Percentiles rank a stretch among this genome's conserved stretches.
Evolutionary conservation across 352 stramenopile species (phyloP).

Genomic region (Globisporangium perplexum): DNA sequence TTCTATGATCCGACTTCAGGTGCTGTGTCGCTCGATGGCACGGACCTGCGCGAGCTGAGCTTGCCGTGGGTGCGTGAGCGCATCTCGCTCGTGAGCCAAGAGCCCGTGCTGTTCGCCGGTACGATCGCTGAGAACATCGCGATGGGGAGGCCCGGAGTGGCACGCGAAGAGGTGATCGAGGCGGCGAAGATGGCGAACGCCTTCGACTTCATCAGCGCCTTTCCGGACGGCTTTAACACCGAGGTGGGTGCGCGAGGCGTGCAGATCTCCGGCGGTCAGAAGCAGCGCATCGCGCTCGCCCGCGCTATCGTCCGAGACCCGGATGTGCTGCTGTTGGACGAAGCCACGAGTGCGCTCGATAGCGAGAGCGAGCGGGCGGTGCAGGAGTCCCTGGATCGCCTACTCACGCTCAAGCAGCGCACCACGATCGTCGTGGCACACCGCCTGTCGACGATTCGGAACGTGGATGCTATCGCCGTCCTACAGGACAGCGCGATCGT

Average conservation of each 20-base stretch:
- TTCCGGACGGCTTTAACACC: constrained; percentile 86
- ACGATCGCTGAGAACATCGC: constrained; percentile 14
- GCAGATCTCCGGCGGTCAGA: background rate
- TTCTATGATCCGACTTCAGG: background rate
- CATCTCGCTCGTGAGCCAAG: constrained; percentile 72
- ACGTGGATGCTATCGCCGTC: constrained; percentile 87
- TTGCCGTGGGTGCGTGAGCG: constrained; percentile 46
- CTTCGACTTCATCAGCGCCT: constrained; percentile 58
- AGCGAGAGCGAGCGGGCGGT: constrained; percentile 12
- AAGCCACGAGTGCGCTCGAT: constrained; percentile 35
- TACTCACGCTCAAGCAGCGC: constrained; percentile 22
- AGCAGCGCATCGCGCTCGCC: constrained; percentile 17
- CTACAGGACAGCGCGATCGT: constrained; percentile 66
- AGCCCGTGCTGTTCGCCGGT: background rate
- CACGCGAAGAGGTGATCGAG: constrained; percentile 16
- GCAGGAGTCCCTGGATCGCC: constrained; percentile 18
- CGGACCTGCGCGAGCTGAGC: constrained; percentile 69
- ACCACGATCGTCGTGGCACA: constrained; percentile 89
- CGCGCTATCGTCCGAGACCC: constrained; percentile 80
- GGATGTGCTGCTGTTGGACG: constrained; percentile 48
- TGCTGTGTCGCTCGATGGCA: constrained; percentile 24
- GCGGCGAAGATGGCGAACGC: constrained; percentile 30
- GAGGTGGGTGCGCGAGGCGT: constrained; percentile 64
- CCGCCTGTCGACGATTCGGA: constrained; percentile 76
- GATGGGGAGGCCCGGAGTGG: constrained; percentile 34